Evolutionary conservation across 2,329 filamentous ascomycete species (phyloP).

Genomic region (Fusarium circinatum): DNA sequence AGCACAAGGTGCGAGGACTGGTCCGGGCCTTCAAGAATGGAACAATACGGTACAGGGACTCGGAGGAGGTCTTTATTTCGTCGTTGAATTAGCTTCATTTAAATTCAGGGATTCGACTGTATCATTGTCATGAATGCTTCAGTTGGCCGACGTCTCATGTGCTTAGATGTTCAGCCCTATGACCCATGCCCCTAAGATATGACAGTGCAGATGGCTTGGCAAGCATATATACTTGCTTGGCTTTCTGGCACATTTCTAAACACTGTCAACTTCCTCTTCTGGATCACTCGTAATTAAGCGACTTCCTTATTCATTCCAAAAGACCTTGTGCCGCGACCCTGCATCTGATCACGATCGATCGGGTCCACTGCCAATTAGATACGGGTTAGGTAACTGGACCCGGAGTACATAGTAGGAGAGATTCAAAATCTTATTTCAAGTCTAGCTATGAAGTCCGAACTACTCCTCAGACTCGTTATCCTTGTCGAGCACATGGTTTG

Average conservation of each 20-base stretch:
- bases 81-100: neutral
- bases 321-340: neutral
- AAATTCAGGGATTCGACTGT: accelerated
- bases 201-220: neutral
- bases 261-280: neutral
- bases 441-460: neutral
- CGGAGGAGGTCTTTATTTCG: neutral
- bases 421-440: neutral
- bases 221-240: neutral
- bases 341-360: neutral
- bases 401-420: neutral
- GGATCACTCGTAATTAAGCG: neutral
- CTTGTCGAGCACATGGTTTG: slow-evolving; percentile 16
- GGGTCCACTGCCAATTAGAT: neutral
- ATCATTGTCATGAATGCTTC: accelerated
- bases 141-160: neutral
- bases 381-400: too few species aligned
- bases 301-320: neutral
- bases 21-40: slow-evolving; percentile 15
- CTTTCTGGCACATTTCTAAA: accelerated
- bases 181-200: neutral
- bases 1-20: slow-evolving; percentile 3
- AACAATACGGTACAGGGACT: slow-evolving; percentile 1
- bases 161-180: neutral
- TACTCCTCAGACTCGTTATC: slow-evolving; percentile 7